A percentile compares a stretch with the other conserved stretches of the same genome.
Conservation (phyloP, 352 stramenopile species). For the Phytopythium mirpurense region DNA sequence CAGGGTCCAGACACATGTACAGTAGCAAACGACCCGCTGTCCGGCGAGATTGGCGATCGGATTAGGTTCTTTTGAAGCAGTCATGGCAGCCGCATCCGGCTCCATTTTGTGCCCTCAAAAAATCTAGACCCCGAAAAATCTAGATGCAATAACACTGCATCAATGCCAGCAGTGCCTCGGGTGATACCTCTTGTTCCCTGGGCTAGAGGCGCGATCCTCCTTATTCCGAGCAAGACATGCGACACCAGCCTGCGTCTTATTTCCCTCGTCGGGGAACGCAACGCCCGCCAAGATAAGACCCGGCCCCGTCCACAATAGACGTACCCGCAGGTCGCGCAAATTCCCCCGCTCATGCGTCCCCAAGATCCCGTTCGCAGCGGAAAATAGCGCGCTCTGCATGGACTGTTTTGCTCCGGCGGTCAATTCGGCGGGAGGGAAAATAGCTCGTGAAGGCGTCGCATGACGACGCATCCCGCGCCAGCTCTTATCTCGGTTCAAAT, state of each 20-base stretch:
- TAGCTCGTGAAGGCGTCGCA: too few relatives aligned
- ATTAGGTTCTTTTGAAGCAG: neutral
- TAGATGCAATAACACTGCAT: too few relatives aligned
- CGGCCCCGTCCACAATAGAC: neutral
- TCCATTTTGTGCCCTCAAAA: neutral
- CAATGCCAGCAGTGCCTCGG: too few relatives aligned
- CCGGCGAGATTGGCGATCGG: neutral
- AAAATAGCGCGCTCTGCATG: neutral
- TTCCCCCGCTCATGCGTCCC: neutral
- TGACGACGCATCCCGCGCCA: neutral
- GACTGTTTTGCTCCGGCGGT: neutral
- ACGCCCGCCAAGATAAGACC: neutral
- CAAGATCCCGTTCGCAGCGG: neutral
- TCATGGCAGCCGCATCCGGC: conserved; percentile 1
- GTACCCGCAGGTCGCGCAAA: neutral
- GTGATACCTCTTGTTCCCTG: too few relatives aligned
- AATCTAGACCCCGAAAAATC: neutral
- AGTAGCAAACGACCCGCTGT: neutral
- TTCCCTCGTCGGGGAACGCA: neutral
- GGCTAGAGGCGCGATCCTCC: too few relatives aligned
- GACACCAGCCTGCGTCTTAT: neutral
- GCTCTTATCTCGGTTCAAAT: neutral
- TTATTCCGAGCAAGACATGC: neutral
- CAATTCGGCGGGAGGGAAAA: too few relatives aligned
- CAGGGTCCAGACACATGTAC: too few relatives aligned